Percentiles rank a stretch among this genome's conserved stretches.
These are phyloP conservation scores for Colletotrichum zoysiae DNA, from an alignment of 2,329 filamentous ascomycete genomes.

Conservation along the genomic window DNA sequence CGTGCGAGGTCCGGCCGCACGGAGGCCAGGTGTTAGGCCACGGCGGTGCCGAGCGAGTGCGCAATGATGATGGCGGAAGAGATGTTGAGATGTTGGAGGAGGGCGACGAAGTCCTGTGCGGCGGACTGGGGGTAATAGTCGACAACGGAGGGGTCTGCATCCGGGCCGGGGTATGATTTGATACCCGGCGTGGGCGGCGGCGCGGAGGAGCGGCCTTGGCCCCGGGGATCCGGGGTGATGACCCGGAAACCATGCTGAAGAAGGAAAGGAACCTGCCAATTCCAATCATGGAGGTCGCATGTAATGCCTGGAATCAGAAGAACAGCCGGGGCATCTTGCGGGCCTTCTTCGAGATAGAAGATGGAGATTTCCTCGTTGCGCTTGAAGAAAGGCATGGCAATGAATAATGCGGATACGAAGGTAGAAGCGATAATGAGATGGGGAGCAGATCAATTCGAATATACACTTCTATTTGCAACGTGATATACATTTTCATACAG, in stretches of 20 bases:
- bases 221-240: constrained; percentile 24
- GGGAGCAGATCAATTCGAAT: neutral
- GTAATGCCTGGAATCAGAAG: constrained; percentile 20
- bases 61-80: constrained; percentile 12
- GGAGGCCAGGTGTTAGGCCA: constrained; percentile 22
- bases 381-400: constrained; percentile 26
- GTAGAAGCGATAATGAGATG: neutral
- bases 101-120: constrained; percentile 24
- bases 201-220: constrained; percentile 24
- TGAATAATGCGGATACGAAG: no score
- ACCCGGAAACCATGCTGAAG: constrained; percentile 15
- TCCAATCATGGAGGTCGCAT: constrained; percentile 27
- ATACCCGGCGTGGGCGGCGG: constrained; percentile 18
- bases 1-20: constrained; percentile 25
- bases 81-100: constrained; percentile 20
- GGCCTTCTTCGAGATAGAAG: constrained; percentile 29
- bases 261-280: constrained; percentile 31
- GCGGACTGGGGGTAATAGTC: constrained; percentile 34
- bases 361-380: constrained; percentile 25
- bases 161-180: constrained; percentile 14
- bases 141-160: constrained; percentile 13
- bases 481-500: neutral
- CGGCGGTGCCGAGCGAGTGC: constrained; percentile 25
- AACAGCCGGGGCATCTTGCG: neutral
- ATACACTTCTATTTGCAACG: neutral